Evolutionary conservation across 805 yeast species (phyloP).

Genomic region (Hyphopichia homilentoma): DNA sequence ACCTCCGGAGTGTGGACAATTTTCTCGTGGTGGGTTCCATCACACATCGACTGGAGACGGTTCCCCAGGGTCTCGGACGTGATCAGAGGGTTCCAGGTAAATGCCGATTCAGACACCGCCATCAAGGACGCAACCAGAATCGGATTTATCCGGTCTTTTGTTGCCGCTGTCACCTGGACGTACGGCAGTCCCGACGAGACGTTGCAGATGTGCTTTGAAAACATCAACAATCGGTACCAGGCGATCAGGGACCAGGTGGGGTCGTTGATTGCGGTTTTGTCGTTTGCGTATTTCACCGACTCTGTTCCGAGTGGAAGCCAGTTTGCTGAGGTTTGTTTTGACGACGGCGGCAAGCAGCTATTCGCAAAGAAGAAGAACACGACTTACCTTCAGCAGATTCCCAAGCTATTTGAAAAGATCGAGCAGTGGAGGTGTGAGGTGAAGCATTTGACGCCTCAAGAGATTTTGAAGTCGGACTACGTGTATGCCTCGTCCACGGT

Average conservation of each 20-base stretch:
- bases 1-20: conserved; percentile 71
- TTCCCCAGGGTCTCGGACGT: conserved; percentile 47
- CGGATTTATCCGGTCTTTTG: conserved; percentile 47
- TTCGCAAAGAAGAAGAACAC: conserved; percentile 15
- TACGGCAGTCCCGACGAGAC: conserved; percentile 48
- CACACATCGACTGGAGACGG: conserved; percentile 65
- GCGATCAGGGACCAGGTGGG: conserved; percentile 71
- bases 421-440: conserved; percentile 38
- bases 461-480: conserved; percentile 55
- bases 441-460: conserved; percentile 46
- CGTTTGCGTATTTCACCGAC: conserved; percentile 40
- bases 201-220: conserved; percentile 39
- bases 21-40: conserved; percentile 69
- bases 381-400: conserved; percentile 33
- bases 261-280: conserved; percentile 47
- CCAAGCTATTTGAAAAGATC: conserved; percentile 41
- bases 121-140: conserved; percentile 62
- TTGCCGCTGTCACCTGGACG: conserved; percentile 52
- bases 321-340: conserved; percentile 38
- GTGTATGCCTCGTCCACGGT: conserved; percentile 64
- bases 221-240: conserved; percentile 65
- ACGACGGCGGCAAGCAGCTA: conserved; percentile 9
- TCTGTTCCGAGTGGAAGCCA: conserved; percentile 34
- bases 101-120: conserved; percentile 55
- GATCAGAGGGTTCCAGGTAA: conserved; percentile 46